A percentile compares a stretch with the other conserved stretches of the same genome.
These are phyloP conservation scores for Clitoria ternatea DNA, from an alignment of 306 rosid species.

Conservation along the genomic window DNA sequence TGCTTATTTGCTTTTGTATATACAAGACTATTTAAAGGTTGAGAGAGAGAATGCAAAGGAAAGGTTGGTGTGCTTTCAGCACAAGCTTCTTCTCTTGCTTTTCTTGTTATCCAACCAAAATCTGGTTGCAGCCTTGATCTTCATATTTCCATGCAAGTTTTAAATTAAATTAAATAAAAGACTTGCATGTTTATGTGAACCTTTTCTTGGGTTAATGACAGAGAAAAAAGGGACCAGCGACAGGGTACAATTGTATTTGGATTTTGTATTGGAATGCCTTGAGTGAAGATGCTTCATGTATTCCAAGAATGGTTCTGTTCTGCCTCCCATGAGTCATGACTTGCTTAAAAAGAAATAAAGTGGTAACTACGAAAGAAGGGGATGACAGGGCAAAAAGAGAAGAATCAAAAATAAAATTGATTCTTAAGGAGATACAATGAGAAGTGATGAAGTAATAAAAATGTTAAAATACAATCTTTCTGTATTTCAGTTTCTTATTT, in stretches of 20 bases:
- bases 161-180: slow-evolving; percentile 28
- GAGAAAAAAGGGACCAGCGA: slow-evolving; percentile 23
- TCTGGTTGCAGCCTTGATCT: slow-evolving; percentile 32
- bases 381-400: not conserved
- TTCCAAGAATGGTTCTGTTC: slow-evolving; percentile 29
- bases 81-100: slow-evolving; percentile 52
- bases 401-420: not conserved
- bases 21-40: slow-evolving; percentile 30
- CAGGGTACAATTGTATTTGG: slow-evolving; percentile 37
- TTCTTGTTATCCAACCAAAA: slow-evolving; percentile 40
- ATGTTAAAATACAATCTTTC: no score
- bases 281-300: slow-evolving; percentile 38
- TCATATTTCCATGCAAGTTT: slow-evolving; percentile 54
- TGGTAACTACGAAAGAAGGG: slow-evolving; percentile 9
- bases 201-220: slow-evolving; percentile 34
- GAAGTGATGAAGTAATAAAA: no score
- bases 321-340: slow-evolving; percentile 1
- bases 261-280: slow-evolving; percentile 44
- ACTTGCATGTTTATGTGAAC: slow-evolving; percentile 47
- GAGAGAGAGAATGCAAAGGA: slow-evolving; percentile 19
- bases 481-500: no score
- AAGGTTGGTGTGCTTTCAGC: slow-evolving; percentile 46
- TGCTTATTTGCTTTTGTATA: slow-evolving; percentile 58
- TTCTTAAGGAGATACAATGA: not conserved
- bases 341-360: slow-evolving; percentile 26